A percentile compares a stretch with the other conserved stretches of the same genome.
Evolutionary conservation across 2,329 filamentous ascomycete species (phyloP).

Genomic region (Westerdykella sp.): DNA sequence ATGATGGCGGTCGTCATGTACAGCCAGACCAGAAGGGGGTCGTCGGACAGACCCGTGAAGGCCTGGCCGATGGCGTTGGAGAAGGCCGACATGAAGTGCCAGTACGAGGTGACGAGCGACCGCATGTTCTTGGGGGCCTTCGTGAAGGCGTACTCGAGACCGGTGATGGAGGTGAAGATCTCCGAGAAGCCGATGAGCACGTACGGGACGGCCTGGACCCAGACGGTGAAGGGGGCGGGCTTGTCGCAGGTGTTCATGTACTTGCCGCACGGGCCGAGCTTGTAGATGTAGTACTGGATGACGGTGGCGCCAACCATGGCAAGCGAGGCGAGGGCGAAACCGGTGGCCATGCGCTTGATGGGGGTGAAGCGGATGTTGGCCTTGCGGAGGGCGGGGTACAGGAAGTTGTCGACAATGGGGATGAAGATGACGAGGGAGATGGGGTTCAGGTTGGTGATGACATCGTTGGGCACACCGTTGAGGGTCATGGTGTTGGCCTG

Average conservation of each 20-base stretch:
- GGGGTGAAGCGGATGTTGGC: slow-evolving; percentile 47
- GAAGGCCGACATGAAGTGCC: slow-evolving; percentile 65
- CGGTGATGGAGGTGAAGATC: slow-evolving; percentile 54
- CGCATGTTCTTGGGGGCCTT: slow-evolving; percentile 77
- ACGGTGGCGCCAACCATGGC: slow-evolving; percentile 48
- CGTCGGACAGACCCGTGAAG: slow-evolving; percentile 54
- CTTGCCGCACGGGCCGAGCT: slow-evolving; percentile 54
- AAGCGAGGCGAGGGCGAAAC: slow-evolving; percentile 44
- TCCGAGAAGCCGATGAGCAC: slow-evolving; percentile 52
- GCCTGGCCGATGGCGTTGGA: slow-evolving; percentile 66
- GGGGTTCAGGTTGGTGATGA: slow-evolving; percentile 51
- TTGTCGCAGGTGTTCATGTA: slow-evolving; percentile 48
- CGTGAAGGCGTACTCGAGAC: slow-evolving; percentile 70
- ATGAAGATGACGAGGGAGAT: slow-evolving; percentile 50
- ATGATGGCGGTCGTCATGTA: slow-evolving; percentile 60
- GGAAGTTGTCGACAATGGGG: slow-evolving; percentile 47
- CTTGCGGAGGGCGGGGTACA: slow-evolving; percentile 49
- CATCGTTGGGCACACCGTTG: slow-evolving; percentile 51
- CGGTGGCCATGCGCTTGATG: slow-evolving; percentile 48
- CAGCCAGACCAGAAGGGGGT: slow-evolving; percentile 66
- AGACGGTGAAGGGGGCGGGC: slow-evolving; percentile 59
- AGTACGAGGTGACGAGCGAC: slow-evolving; percentile 63
- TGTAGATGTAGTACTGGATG: slow-evolving; percentile 58
- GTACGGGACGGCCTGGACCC: slow-evolving; percentile 46
- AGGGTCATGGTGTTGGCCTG: slow-evolving; percentile 51